Percentiles rank a stretch among this genome's conserved stretches.
Conservation (phyloP, 495 filamentous ascomycete species). For the Darksidea phi region DNA sequence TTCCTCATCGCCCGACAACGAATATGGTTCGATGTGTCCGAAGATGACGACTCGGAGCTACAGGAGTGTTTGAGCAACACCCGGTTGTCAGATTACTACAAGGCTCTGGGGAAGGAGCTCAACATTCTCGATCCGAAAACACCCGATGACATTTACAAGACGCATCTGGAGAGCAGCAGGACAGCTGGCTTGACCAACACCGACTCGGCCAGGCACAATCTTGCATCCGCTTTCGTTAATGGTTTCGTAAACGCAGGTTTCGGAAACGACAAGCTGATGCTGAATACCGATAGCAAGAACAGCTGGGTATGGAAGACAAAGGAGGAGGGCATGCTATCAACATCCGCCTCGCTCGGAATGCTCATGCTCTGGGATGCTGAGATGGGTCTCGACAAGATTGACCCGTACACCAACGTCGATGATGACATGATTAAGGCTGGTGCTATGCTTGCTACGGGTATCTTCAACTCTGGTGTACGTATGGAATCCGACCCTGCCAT, state of each 20-base stretch:
- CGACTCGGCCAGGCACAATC: slow-evolving; percentile 91
- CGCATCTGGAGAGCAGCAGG: slow-evolving; percentile 90
- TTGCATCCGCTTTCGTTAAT: slow-evolving; percentile 95
- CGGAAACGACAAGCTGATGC: slow-evolving; percentile 95
- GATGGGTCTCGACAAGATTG: slow-evolving; percentile 81
- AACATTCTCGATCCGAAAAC: slow-evolving; percentile 96
- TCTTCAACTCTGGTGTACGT: slow-evolving; percentile 88
- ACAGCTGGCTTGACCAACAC: slow-evolving; percentile 89
- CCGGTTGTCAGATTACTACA: slow-evolving; percentile 86
- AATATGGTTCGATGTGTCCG: slow-evolving; percentile 70
- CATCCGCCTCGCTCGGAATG: slow-evolving; percentile 87
- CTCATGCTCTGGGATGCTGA: slow-evolving; percentile 90
- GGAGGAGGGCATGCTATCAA: slow-evolving; percentile 95
- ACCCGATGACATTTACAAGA: slow-evolving; percentile 99
- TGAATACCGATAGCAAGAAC: slow-evolving; percentile 74
- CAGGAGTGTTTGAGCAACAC: slow-evolving; percentile 82
- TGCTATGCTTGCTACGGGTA: slow-evolving; percentile 82
- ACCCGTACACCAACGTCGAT: slow-evolving; percentile 79
- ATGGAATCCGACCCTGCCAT: slow-evolving; percentile 83
- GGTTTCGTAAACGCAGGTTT: slow-evolving; percentile 95
- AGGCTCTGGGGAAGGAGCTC: slow-evolving; percentile 87
- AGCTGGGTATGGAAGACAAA: slow-evolving; percentile 99
- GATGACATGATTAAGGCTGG: slow-evolving; percentile 90
- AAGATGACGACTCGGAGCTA: slow-evolving; percentile 71
- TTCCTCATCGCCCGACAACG: slow-evolving; percentile 90